phyloP scores from a whole-genome alignment of 108 stramenopile species.

The Skeletonema tropicum region DNA sequence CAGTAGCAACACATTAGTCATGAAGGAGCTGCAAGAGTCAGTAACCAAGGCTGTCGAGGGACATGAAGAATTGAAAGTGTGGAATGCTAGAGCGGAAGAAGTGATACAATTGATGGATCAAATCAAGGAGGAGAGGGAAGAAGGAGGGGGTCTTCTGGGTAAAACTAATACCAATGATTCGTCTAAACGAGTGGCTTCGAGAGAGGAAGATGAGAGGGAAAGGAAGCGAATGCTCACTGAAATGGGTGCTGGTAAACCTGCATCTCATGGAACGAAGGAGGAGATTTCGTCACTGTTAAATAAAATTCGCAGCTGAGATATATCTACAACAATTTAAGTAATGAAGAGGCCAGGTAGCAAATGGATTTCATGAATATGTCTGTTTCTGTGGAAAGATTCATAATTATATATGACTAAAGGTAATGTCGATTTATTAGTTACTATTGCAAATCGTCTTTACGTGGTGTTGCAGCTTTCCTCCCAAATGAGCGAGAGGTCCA shows the following conservation, averaged over 20 bases:
- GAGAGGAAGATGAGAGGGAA: constrained; percentile 20
- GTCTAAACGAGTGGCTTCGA: constrained; percentile 3
- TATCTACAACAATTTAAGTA: background rate
- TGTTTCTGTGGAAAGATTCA: constrained; percentile 1
- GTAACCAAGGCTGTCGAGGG: constrained; percentile 28
- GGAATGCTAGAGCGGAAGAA: constrained; percentile 37
- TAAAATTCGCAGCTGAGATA: constrained; percentile 15
- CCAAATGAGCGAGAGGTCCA: constrained; percentile 27
- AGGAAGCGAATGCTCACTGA: constrained; percentile 23
- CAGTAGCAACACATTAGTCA: background rate
- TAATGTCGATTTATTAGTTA: background rate
- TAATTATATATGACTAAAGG: background rate
- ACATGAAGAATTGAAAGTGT: constrained; percentile 33
- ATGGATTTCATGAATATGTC: background rate
- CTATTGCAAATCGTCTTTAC: constrained; percentile 15
- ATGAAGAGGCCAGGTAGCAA: background rate
- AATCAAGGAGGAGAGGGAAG: constrained; percentile 39
- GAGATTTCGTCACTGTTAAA: constrained; percentile 27
- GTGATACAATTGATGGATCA: constrained; percentile 37
- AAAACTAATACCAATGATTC: background rate
- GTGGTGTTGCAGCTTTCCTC: constrained; percentile 35
- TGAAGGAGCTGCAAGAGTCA: constrained; percentile 19
- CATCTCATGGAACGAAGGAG: constrained; percentile 20
- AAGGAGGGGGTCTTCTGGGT: background rate
- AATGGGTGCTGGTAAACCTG: constrained; percentile 2